Evolutionary conservation across 208 protist genomes (phyloP).

Genomic region (Trypanosoma cruzi): DNA sequence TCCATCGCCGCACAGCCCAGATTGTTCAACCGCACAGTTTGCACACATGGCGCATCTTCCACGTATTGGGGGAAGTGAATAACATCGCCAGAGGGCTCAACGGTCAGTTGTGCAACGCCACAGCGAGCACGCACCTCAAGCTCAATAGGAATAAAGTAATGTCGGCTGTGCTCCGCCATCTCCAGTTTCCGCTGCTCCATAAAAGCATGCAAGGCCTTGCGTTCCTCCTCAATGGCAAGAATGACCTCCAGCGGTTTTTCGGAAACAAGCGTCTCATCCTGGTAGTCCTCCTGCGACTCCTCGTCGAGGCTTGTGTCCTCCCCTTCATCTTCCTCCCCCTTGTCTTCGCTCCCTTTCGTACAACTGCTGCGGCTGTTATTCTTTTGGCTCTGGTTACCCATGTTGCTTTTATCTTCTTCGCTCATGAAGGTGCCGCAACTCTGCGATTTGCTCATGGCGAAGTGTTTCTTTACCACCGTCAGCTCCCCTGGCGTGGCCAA

Average conservation of each 20-base stretch:
- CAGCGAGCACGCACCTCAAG: constrained; percentile 77
- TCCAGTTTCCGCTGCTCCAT: constrained; percentile 50
- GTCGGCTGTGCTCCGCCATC: constrained; percentile 43
- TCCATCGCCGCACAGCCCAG: constrained; percentile 69
- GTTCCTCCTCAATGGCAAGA: constrained; percentile 71
- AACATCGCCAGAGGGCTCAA: constrained; percentile 65
- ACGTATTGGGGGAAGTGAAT: constrained; percentile 52
- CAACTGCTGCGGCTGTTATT: no score
- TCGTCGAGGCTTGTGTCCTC: constrained; percentile 13
- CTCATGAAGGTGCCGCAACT: not conserved
- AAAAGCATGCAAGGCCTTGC: constrained; percentile 56
- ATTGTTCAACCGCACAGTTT: constrained; percentile 79
- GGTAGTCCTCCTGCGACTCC: not conserved
- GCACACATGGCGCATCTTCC: constrained; percentile 36
- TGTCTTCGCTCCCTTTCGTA: not conserved
- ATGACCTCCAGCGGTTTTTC: constrained; percentile 45
- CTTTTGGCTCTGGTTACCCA: not conserved
- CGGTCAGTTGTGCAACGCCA: constrained; percentile 60
- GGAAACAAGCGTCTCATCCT: constrained; percentile 14
- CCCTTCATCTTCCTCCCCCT: constrained; percentile 13
- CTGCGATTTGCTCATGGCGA: not conserved
- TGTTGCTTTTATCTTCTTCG: not conserved
- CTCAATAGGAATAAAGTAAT: constrained; percentile 82
- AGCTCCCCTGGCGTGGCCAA: constrained; percentile 38
- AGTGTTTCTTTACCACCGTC: not conserved